Conservation (phyloP, 805 yeast species). For the Hanseniaspora nectarophila region DNA sequence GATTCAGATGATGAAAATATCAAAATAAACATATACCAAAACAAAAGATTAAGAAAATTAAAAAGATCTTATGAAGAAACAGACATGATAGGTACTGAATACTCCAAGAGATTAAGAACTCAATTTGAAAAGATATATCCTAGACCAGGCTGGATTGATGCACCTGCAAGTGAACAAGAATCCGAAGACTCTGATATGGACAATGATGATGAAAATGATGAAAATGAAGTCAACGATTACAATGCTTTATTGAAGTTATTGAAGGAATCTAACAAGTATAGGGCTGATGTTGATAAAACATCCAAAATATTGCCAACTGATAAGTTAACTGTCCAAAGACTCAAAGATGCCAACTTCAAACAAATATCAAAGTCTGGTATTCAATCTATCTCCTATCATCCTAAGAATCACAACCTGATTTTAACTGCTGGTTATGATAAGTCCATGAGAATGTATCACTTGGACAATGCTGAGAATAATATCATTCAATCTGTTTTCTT, state of each 20-base stretch:
- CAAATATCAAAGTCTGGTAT: constrained; percentile 64
- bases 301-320: constrained; percentile 52
- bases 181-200: constrained; percentile 21
- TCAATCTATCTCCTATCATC: constrained; percentile 80
- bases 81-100: constrained; percentile 45
- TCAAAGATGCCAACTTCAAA: constrained; percentile 73
- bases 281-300: constrained; percentile 21
- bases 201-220: constrained; percentile 25
- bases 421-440: constrained; percentile 89
- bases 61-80: constrained; percentile 48
- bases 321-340: constrained; percentile 61
- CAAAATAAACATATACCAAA: constrained; percentile 44
- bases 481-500: constrained; percentile 74
- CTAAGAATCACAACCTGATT: constrained; percentile 58
- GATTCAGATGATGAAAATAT: constrained; percentile 85
- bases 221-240: constrained; percentile 31
- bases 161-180: constrained; percentile 25
- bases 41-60: constrained; percentile 58
- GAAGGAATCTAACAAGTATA: constrained; percentile 32
- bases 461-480: constrained; percentile 75
- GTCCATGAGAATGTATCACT: constrained; percentile 73
- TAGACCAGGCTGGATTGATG: constrained; percentile 68
- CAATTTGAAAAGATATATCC: constrained; percentile 70
- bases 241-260: constrained; percentile 32
- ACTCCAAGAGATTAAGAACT: constrained; percentile 50